These are phyloP conservation scores for Datisca glomerata DNA, from an alignment of 306 rosid species.

Conservation along the genomic window DNA sequence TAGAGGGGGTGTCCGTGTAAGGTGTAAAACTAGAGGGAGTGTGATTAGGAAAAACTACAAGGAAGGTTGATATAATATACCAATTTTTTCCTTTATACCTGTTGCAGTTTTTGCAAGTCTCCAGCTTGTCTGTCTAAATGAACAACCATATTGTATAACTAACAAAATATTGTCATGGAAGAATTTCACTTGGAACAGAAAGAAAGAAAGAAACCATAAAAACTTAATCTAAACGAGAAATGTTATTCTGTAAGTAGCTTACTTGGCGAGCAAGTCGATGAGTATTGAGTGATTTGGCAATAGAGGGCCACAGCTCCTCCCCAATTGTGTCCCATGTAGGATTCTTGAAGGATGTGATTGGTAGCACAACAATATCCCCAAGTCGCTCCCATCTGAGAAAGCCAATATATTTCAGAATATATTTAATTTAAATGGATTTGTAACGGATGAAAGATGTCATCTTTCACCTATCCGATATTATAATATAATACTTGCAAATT, in stretches of 20 bases:
- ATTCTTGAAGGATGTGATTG: conserved; percentile 57
- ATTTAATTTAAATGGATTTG: not conserved
- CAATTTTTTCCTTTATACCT: no score
- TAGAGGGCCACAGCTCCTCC: conserved; percentile 61
- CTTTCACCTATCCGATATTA: conserved; percentile 1
- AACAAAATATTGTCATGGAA: no score
- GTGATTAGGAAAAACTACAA: no score
- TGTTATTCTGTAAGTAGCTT: conserved; percentile 13
- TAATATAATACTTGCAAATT: not conserved
- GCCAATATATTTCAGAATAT: conserved; percentile 11
- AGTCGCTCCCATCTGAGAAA: conserved; percentile 71
- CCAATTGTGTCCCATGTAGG: conserved; percentile 55
- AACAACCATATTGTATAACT: no score
- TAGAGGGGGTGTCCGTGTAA: no score
- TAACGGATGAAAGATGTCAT: not conserved
- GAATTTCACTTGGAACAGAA: no score
- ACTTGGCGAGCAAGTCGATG: conserved; percentile 78
- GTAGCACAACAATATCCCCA: conserved; percentile 79
- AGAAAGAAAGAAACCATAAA: not conserved
- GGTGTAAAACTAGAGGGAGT: no score
- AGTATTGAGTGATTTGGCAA: conserved; percentile 67
- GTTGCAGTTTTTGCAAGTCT: no score
- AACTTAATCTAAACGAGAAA: no score
- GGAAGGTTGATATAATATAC: no score
- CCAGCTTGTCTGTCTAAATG: no score